phyloP scores from a whole-genome alignment of 148 eudicot species.

The Limonium bicolor region DNA sequence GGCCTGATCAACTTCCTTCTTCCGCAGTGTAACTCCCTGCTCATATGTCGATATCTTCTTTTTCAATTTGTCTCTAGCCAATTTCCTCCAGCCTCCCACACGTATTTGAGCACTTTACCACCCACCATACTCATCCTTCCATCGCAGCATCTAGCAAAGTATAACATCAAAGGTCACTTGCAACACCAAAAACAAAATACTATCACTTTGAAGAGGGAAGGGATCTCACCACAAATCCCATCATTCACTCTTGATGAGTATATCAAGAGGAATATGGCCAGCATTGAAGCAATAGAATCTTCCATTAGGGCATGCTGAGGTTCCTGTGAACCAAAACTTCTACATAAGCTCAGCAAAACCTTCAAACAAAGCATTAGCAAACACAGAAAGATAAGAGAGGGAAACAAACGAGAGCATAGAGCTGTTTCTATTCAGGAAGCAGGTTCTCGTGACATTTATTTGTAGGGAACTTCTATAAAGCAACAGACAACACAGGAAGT shows the following conservation, averaged over 20 bases:
- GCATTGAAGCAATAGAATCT: conserved; percentile 71
- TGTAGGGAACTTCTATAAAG: too few species aligned
- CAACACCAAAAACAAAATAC: conserved; percentile 1
- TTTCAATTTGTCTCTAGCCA: conserved; percentile 75
- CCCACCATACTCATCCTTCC: conserved; percentile 98
- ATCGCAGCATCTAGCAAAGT: conserved; percentile 86
- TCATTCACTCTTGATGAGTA: conserved; percentile 91
- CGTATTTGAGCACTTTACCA: conserved; percentile 62
- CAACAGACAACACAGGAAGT: too few species aligned
- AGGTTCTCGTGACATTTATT: too few species aligned
- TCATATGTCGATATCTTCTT: conserved; percentile 68
- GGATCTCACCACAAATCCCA: conserved; percentile 81
- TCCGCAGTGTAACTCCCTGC: conserved; percentile 62
- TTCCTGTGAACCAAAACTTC: conserved; percentile 43
- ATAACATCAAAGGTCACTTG: conserved; percentile 10
- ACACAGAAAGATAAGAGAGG: too few species aligned
- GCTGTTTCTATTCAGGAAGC: too few species aligned
- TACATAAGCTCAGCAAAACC: conserved; percentile 10
- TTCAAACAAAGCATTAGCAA: too few species aligned
- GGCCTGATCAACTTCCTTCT: conserved; percentile 64
- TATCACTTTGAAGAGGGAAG: conserved; percentile 2
- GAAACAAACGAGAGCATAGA: too few species aligned
- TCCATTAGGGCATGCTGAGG: conserved; percentile 93
- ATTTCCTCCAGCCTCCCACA: conserved; percentile 99
- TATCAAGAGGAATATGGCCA: conserved; percentile 63